Base-by-base conservation (phyloP, 2,329 filamentous ascomycete species). In the Talaromyces sp. region DNA sequence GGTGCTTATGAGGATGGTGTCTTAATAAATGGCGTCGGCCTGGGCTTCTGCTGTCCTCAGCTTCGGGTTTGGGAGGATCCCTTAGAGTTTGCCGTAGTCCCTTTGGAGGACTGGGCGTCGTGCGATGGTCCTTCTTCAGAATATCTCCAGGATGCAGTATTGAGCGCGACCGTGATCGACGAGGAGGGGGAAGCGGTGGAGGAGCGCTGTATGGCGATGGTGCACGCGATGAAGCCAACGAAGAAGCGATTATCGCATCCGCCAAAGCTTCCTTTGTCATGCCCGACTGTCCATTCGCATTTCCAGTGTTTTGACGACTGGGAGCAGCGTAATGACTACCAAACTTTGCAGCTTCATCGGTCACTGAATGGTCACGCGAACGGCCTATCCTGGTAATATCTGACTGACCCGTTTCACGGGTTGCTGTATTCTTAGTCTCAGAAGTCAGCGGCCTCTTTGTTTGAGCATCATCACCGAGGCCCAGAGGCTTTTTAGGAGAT, bases 1-100 rank as follows among this genome's bases (percentile, higher is more conserved):
- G 76, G 64, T 81, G 78, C 62, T 80, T 81, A 65, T 81, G 76
- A 8, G 78, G 79, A 65, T 81, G 79, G 61, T 79, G 77, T 57
- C 73, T 71, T 18, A 80, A 71, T 25, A 77, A 69, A 61, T 76
- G 73, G 33, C 66, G 70, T 44, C 63, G 42, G 28, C 70, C 71
- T 56, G 74, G 71, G 61, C 66, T 60, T 18, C 69, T 67, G 25
- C 70, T 68, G 1, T 67, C 67, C 58, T 73, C 71, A n/a, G 76
- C 74, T 33, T 76, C 73, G 16, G 70, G 66, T 63, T 76, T 77
- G 16, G 72, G 67, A 8, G 71, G 69, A 40, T 72, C 72, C 50
- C 79, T 77, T 60, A 81, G 73, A 3, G 79, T 81, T 48, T 76
- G 74, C 52, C 74, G 77, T 70, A 81, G 68, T 6, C 69, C 67